phyloP scores from a whole-genome alignment of 2,329 filamentous ascomycete genomes.

The Stemphylium vesicarium region DNA sequence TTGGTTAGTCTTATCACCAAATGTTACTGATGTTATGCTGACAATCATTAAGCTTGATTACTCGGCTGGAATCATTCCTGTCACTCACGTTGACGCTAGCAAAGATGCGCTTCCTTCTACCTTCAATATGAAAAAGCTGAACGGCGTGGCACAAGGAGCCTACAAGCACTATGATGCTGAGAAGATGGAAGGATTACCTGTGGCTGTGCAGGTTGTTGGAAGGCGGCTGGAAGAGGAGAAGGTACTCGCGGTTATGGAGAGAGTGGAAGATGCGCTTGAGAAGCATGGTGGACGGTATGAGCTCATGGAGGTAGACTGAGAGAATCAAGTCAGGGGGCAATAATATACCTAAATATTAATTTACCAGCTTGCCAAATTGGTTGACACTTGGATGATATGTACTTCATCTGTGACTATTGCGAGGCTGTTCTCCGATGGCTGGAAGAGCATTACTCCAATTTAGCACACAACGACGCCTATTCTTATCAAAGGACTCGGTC shows the following conservation, averaged over 20 bases:
- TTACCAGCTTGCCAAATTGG: no score
- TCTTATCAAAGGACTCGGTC: no score
- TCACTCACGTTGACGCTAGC: slow-evolving; percentile 78
- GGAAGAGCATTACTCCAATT: no score
- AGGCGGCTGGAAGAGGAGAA: slow-evolving; percentile 85
- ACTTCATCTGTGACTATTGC: no score
- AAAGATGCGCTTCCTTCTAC: slow-evolving; percentile 69
- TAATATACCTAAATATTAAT: background rate
- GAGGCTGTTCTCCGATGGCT: no score
- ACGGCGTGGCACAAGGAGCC: slow-evolving; percentile 80
- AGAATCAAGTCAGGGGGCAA: background rate
- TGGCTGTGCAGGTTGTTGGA: slow-evolving; percentile 84
- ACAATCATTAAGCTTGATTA: slow-evolving; percentile 73
- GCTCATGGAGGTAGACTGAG: slow-evolving; percentile 54
- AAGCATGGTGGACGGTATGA: slow-evolving; percentile 58
- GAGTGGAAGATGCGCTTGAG: slow-evolving; percentile 76
- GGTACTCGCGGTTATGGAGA: slow-evolving; percentile 80
- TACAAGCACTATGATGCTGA: slow-evolving; percentile 84
- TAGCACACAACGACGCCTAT: no score
- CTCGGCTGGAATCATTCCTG: slow-evolving; percentile 78
- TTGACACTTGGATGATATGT: no score
- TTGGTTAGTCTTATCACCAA: slow-evolving; percentile 62
- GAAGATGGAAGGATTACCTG: slow-evolving; percentile 86
- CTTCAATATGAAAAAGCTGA: slow-evolving; percentile 70
- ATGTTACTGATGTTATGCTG: background rate